phyloP scores from a whole-genome alignment of 345 rosid species.

The Populus davidiana region DNA sequence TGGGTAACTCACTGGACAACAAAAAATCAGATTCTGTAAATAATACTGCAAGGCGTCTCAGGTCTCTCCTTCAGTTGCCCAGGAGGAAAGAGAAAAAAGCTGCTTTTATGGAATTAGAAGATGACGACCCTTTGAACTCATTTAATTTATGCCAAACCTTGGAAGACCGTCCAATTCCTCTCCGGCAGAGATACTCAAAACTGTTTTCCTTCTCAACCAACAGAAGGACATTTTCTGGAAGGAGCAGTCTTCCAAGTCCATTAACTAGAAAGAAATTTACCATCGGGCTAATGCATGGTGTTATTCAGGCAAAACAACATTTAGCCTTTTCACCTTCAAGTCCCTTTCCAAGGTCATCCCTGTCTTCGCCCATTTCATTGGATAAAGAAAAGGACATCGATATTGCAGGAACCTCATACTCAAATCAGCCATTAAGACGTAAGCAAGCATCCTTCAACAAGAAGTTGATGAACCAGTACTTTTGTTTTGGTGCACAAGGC shows the following conservation, averaged over 20 bases:
- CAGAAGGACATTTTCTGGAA: slow-evolving; percentile 41
- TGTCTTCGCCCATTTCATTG: slow-evolving; percentile 35
- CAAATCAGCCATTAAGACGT: slow-evolving; percentile 18
- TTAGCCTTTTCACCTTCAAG: slow-evolving; percentile 34
- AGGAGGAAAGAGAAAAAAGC: slow-evolving; percentile 44
- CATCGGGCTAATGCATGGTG: slow-evolving; percentile 68
- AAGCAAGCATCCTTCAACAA: slow-evolving; percentile 43
- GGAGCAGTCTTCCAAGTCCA: slow-evolving; percentile 71
- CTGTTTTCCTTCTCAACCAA: slow-evolving; percentile 38
- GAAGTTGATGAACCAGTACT: slow-evolving; percentile 60
- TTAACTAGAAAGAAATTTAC: slow-evolving; percentile 57
- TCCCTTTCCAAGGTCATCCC: slow-evolving; percentile 36
- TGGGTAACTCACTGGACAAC: slow-evolving; percentile 11
- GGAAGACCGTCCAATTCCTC: slow-evolving; percentile 50
- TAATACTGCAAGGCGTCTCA: slow-evolving; percentile 52
- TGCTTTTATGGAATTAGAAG: slow-evolving; percentile 20
- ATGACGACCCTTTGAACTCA: slow-evolving; percentile 27
- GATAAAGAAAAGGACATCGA: slow-evolving; percentile 26
- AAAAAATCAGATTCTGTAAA: slow-evolving; percentile 34
- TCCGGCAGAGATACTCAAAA: slow-evolving; percentile 58
- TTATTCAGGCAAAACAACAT: slow-evolving; percentile 52
- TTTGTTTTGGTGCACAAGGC: slow-evolving; percentile 67
- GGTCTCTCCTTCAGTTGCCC: slow-evolving; percentile 63
- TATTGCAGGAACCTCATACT: slow-evolving; percentile 4
- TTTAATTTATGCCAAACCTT: slow-evolving; percentile 18